Conservation (phyloP, 2,329 filamentous ascomycete genomes). For the Hypomyces perniciosus region DNA sequence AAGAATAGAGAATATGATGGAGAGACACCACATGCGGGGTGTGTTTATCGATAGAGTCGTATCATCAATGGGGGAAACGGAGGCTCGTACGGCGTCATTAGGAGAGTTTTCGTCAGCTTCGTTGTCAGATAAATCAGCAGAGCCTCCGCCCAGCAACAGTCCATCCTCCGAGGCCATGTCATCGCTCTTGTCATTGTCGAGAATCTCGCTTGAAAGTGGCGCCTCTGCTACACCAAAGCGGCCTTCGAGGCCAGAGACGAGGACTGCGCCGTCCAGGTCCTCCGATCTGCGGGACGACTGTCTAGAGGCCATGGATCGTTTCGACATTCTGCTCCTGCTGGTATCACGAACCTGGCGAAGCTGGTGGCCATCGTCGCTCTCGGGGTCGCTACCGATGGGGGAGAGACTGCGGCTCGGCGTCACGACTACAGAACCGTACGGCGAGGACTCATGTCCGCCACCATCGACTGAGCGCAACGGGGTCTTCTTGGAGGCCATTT, state of each 20-base stretch:
- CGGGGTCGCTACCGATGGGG: conserved; percentile 29
- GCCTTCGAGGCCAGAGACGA: conserved; percentile 48
- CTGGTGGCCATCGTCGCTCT: conserved; percentile 25
- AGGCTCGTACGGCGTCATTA: conserved; percentile 74
- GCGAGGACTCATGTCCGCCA: conserved; percentile 24
- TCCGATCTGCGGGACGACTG: conserved; percentile 36
- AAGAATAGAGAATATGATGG: conserved; percentile 72
- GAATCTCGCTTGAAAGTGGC: conserved; percentile 39
- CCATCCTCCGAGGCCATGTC: conserved; percentile 32
- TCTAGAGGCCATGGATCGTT: conserved; percentile 26
- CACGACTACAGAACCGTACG: conserved; percentile 34
- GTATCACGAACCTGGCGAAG: conserved; percentile 30
- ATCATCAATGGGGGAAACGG: conserved; percentile 70
- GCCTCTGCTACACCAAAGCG: conserved; percentile 47
- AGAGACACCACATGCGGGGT: conserved; percentile 79
- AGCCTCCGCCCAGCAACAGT: conserved; percentile 30
- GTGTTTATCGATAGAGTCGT: conserved; percentile 76
- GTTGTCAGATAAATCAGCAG: conserved; percentile 39
- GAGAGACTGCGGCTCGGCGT: conserved; percentile 32
- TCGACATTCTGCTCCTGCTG: conserved; percentile 26
- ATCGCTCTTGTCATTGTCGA: conserved; percentile 36
- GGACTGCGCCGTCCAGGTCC: conserved; percentile 44
- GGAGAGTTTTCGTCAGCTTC: conserved; percentile 63
- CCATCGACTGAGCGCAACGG: conserved; percentile 28
- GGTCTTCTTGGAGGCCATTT: conserved; percentile 32